phyloP scores from a whole-genome alignment of 805 yeast species.

The Isabelozyma heimii region DNA sequence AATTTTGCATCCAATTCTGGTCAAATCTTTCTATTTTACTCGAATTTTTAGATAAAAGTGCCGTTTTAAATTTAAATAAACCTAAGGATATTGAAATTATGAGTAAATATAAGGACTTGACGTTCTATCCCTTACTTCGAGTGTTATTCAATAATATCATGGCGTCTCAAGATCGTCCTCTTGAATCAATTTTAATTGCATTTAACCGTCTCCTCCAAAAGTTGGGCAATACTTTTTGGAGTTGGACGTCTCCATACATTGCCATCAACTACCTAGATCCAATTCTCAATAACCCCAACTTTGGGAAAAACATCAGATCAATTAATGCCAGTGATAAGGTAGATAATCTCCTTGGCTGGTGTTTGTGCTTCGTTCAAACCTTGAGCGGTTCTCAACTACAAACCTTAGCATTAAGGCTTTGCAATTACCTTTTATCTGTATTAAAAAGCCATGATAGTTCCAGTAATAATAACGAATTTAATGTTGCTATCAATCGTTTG shows the following conservation, averaged over 20 bases:
- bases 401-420: slow-evolving; percentile 51
- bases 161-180: slow-evolving; percentile 46
- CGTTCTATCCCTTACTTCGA: slow-evolving; percentile 32
- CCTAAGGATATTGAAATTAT: slow-evolving; percentile 28
- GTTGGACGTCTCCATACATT: slow-evolving; percentile 48
- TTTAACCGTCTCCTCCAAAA: slow-evolving; percentile 43
- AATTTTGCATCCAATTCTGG: slow-evolving; percentile 49
- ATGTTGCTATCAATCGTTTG: not conserved
- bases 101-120: slow-evolving; percentile 26
- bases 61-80: slow-evolving; percentile 27
- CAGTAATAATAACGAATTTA: not conserved
- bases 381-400: slow-evolving; percentile 49
- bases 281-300: slow-evolving; percentile 54
- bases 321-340: slow-evolving; percentile 12
- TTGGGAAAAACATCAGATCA: slow-evolving; percentile 29
- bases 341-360: slow-evolving; percentile 48
- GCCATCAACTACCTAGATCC: slow-evolving; percentile 58
- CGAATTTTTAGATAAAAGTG: slow-evolving; percentile 27
- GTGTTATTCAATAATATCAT: slow-evolving; percentile 52
- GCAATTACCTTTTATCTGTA: slow-evolving; percentile 40
- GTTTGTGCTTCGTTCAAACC: slow-evolving; percentile 41
- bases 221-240: slow-evolving; percentile 54
- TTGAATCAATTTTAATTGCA: slow-evolving; percentile 56
- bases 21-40: slow-evolving; percentile 33
- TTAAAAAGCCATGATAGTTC: not conserved